These are phyloP conservation scores for Dendryphion nanum DNA, from an alignment of 2,329 filamentous ascomycete genomes.

Conservation along the genomic window DNA sequence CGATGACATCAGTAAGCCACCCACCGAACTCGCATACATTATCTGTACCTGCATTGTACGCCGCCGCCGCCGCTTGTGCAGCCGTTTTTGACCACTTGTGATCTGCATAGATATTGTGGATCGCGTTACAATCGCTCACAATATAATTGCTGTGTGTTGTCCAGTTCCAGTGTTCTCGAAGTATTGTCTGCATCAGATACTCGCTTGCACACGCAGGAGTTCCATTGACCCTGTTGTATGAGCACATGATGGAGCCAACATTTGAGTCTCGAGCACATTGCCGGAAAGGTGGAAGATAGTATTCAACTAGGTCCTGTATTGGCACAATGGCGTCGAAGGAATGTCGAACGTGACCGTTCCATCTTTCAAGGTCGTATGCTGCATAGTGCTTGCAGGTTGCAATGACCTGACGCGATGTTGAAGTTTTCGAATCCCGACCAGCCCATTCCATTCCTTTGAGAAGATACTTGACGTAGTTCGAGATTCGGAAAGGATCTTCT, in stretches of 20 bases:
- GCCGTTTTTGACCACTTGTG: slow-evolving; percentile 13
- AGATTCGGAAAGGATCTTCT: slow-evolving; percentile 54
- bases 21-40: slow-evolving; percentile 7
- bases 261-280: slow-evolving; percentile 46
- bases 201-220: slow-evolving; percentile 62
- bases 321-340: slow-evolving; percentile 58
- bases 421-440: slow-evolving; percentile 2
- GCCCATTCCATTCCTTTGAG: slow-evolving; percentile 50
- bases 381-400: slow-evolving; percentile 42
- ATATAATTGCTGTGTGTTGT: slow-evolving; percentile 61
- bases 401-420: slow-evolving; percentile 4
- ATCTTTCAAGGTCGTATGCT: slow-evolving; percentile 30
- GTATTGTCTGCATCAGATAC: slow-evolving; percentile 62
- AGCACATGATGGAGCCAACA: slow-evolving; percentile 55
- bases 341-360: slow-evolving; percentile 36
- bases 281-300: slow-evolving; percentile 66
- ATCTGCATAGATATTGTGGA: slow-evolving; percentile 56
- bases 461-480: slow-evolving; percentile 51
- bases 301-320: slow-evolving; percentile 65
- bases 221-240: slow-evolving; percentile 63
- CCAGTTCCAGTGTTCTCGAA: slow-evolving; percentile 67
- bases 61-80: slow-evolving; percentile 20
- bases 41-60: slow-evolving; percentile 22
- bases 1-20: slow-evolving; percentile 5
- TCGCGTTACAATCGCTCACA: slow-evolving; percentile 63